Evolutionary conservation across 148 eudicot species (phyloP).

Genomic region (Chenopodium quinoa): DNA sequence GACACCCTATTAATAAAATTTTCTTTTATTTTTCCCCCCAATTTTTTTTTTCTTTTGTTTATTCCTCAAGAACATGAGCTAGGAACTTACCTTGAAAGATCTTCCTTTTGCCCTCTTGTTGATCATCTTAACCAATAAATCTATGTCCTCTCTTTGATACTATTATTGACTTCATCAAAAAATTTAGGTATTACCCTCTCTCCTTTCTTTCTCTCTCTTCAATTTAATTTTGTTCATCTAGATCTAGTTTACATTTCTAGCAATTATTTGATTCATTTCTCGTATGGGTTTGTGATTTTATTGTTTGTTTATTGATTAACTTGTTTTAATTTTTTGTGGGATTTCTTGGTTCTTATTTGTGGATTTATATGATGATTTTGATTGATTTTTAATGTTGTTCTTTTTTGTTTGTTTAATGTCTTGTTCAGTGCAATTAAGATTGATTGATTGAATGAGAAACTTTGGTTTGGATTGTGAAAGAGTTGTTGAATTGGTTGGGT

Average conservation of each 20-base stretch:
- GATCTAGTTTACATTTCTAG: conserved; percentile 25
- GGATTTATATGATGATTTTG: background rate
- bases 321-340: background rate
- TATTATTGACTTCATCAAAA: conserved; percentile 15
- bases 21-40: background rate
- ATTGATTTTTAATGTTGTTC: background rate
- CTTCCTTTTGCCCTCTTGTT: conserved; percentile 22
- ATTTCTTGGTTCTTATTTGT: conserved; percentile 12
- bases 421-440: conserved; percentile 22
- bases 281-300: conserved; percentile 19
- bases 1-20: conserved; percentile 11
- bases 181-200: conserved; percentile 20
- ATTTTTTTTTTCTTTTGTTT: conserved; percentile 1
- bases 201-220: conserved; percentile 3
- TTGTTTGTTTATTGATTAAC: conserved; percentile 10
- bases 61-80: conserved; percentile 16
- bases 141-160: background rate
- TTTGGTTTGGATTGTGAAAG: conserved; percentile 31
- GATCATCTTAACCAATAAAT: conserved; percentile 12
- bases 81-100: conserved; percentile 35
- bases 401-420: background rate
- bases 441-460: conserved; percentile 29
- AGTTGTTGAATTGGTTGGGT: conserved; percentile 20
- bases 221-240: conserved; percentile 4
- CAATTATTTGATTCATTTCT: conserved; percentile 6